Evolutionary conservation across 352 stramenopile genomes (phyloP).

Genomic region (Globisporangium rhizosaccharum): DNA sequence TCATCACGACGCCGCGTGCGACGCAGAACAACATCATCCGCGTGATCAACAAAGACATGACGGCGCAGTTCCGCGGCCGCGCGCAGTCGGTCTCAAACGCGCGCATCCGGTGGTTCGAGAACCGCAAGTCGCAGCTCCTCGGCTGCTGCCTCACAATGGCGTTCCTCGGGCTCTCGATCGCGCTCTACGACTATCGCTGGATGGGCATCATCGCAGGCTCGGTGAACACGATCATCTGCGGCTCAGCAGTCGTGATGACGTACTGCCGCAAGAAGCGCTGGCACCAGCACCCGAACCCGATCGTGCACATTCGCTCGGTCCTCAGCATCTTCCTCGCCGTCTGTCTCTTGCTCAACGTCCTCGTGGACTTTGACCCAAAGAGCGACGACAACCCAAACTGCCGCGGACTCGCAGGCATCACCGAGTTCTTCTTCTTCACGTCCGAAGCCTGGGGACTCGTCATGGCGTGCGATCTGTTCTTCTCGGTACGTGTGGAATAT

Average conservation of each 20-base stretch:
- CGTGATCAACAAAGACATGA: slow-evolving; percentile 90
- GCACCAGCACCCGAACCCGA: slow-evolving; percentile 87
- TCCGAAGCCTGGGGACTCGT: slow-evolving; percentile 83
- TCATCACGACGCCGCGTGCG: slow-evolving; percentile 50
- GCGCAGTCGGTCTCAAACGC: slow-evolving; percentile 61
- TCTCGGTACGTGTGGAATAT: slow-evolving; percentile 30
- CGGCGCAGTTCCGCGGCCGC: slow-evolving; percentile 74
- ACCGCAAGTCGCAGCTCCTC: slow-evolving; percentile 84
- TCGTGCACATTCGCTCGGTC: slow-evolving; percentile 81
- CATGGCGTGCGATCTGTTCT: slow-evolving; percentile 87
- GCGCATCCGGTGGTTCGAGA: slow-evolving; percentile 86
- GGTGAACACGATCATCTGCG: slow-evolving; percentile 84
- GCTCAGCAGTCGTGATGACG: slow-evolving; percentile 80
- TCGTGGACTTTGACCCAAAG: slow-evolving; percentile 66
- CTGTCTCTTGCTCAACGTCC: slow-evolving; percentile 80
- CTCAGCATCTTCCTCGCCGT: slow-evolving; percentile 84
- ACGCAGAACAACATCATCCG: slow-evolving; percentile 78
- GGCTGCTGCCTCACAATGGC: slow-evolving; percentile 83
- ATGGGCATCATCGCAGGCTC: slow-evolving; percentile 83
- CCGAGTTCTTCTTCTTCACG: slow-evolving; percentile 89
- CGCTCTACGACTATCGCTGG: slow-evolving; percentile 87
- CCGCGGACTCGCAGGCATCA: slow-evolving; percentile 69
- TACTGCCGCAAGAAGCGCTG: slow-evolving; percentile 86
- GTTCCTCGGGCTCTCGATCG: slow-evolving; percentile 79
- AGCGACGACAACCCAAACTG: slow-evolving; percentile 44